Base-by-base conservation (phyloP, 2,329 filamentous ascomycete species). In the Trichoderma asperellum region DNA sequence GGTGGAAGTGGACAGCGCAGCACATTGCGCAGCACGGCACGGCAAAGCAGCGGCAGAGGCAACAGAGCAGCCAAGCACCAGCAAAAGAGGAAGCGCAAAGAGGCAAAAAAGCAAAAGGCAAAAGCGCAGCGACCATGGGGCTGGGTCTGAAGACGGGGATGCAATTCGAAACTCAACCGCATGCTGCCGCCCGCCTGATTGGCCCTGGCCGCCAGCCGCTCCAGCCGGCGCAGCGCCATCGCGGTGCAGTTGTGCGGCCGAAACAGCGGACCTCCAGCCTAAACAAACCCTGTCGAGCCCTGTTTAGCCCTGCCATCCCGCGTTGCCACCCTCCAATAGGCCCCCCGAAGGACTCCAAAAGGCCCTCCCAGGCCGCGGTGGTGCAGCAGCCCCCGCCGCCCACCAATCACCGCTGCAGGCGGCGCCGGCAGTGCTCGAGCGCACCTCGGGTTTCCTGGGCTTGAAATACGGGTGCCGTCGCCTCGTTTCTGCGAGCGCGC, bases 151-250 rank as follows among this genome's bases (percentile, higher is more conserved):
- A 74, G 71, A 72, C 73, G 71, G 60, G 40, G 70, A 62, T 65
- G 58, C 37, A 60, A 29, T 66, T 43, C 52, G 40, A 66, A 66
- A 66, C 63, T 71, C 60, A 68, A 61, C 43, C 57, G 37, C 76
- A 77, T 78, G 79, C 78, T 75, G 77, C 73, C 73, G 70, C 72
- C 40, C 34, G 27, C 56, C 67, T 80, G 76, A 81, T 81, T 81
- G 79, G 82, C 72, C 68, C 35, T 43, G 43, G 57, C n/a, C 49
- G 59, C 69, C 71, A 73, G 64, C 69, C 55, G 59, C 56, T 71
- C 68, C 71, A 70, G 73, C 64, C 58, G 70, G 58, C 70, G 53
- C 67, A 27, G 58, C 52, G 58, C 60, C 63, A 68, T 62, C 60
- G 40, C 64, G 68, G 69, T 70, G 72, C 72, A 74, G 68, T 70